A percentile compares a stretch with the other conserved stretches of the same genome.
Evolutionary conservation across 78 protist genomes (phyloP).

Genomic region (Emiliania huxleyi): DNA sequence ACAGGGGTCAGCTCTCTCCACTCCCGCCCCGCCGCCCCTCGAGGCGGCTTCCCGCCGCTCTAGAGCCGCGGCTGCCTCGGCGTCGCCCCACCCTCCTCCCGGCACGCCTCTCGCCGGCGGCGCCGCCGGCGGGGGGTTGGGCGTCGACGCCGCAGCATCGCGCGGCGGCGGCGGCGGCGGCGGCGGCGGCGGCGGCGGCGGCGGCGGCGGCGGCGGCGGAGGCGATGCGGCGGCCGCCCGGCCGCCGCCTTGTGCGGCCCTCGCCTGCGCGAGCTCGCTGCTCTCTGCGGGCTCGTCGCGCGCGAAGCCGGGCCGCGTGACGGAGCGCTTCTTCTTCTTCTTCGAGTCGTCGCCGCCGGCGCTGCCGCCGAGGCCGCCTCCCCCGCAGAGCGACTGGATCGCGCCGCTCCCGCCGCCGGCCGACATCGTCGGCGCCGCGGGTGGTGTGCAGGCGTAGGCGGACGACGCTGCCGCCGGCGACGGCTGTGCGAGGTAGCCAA

Average conservation of each 20-base stretch:
- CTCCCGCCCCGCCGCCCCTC: too few species aligned
- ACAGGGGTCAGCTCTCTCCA: too few species aligned
- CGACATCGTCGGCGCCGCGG: background rate
- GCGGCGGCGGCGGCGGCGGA: background rate
- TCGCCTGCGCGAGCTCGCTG: background rate
- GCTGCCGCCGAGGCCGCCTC: background rate
- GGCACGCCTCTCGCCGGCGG: background rate
- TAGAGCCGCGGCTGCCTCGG: background rate
- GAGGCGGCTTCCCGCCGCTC: too few species aligned
- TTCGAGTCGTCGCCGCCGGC: background rate
- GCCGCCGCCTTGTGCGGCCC: background rate
- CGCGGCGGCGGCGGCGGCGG: background rate
- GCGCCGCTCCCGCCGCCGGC: background rate
- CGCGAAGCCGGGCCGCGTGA: background rate
- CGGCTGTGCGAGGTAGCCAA: background rate
- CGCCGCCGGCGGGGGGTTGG: background rate
- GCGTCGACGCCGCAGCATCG: background rate
- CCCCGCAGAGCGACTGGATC: too few species aligned
- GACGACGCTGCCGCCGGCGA: background rate
- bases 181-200: conserved; percentile 15
- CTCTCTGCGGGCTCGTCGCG: background rate
- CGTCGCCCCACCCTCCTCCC: background rate
- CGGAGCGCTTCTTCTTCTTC: background rate
- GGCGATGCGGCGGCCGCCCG: background rate
- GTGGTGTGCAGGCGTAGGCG: background rate